These are phyloP conservation scores for Eremochloa ophiuroides DNA, from an alignment of 176 grass and related monocot genomes.

Conservation along the genomic window DNA sequence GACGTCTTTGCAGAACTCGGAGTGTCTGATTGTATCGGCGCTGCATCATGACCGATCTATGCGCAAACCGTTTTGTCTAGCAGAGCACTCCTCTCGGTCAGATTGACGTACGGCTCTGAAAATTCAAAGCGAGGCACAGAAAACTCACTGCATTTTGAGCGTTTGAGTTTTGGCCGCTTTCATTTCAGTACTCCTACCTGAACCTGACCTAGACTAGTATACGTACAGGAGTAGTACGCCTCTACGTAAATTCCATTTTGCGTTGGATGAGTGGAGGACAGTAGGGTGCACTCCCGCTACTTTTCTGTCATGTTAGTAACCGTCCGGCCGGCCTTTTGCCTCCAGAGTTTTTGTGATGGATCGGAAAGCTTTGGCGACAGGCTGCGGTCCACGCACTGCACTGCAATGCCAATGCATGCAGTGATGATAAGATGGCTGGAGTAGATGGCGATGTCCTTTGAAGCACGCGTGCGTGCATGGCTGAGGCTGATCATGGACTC, in stretches of 20 bases:
- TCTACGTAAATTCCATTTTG: not conserved
- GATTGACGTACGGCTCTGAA: not conserved
- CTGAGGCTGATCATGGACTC: not conserved
- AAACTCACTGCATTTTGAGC: not conserved
- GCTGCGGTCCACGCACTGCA: conserved; percentile 1
- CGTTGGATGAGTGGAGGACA: not conserved
- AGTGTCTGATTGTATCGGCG: not conserved
- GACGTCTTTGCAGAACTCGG: not conserved
- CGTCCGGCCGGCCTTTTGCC: not conserved
- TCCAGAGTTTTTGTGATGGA: not conserved
- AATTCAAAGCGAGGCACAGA: not conserved
- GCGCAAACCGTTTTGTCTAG: not conserved
- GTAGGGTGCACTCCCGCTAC: not conserved
- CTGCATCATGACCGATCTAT: not conserved
- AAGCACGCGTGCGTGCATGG: conserved; percentile 28
- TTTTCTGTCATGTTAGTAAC: not conserved
- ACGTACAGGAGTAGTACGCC: not conserved
- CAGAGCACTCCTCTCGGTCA: not conserved
- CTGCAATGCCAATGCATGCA: conserved; percentile 16
- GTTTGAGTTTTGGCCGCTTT: not conserved
- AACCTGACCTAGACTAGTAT: too few relatives aligned
- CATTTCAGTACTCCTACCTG: too few relatives aligned
- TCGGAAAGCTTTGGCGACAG: not conserved
- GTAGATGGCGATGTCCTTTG: conserved; percentile 7
- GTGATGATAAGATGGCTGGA: not conserved